Evolutionary conservation across 192 early-diverging fungal genomes (phyloP).

Genomic region (Backusella mclennaniae): DNA sequence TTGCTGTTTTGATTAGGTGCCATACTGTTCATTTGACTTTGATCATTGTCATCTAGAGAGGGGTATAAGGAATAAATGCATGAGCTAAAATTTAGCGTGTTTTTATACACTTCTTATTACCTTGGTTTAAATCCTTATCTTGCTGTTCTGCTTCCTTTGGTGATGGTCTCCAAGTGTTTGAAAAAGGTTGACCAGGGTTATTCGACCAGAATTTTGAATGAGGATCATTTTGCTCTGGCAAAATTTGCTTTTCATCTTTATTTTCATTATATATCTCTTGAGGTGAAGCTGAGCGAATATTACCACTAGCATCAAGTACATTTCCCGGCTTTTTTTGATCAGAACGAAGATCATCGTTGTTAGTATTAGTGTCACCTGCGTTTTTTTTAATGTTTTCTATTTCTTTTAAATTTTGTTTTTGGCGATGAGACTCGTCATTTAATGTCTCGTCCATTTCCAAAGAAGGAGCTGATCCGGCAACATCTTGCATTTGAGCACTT

Average conservation of each 20-base stretch:
- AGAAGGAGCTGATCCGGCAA: background rate
- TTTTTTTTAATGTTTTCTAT: slow-evolving; percentile 7
- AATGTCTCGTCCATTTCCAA: background rate
- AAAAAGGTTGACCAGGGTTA: background rate
- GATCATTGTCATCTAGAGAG: background rate
- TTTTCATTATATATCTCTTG: background rate
- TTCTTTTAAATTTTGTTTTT: background rate
- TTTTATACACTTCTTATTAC: background rate
- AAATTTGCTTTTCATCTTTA: background rate
- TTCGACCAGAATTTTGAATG: slow-evolving; percentile 12
- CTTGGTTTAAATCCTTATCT: background rate
- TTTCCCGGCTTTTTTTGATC: slow-evolving; percentile 6
- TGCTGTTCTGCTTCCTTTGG: background rate
- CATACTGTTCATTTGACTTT: background rate
- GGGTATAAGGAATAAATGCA: background rate
- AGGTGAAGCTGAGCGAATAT: background rate
- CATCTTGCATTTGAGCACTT: background rate
- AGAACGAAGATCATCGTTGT: background rate
- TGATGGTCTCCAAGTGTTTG: background rate
- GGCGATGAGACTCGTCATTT: background rate
- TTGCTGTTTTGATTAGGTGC: background rate
- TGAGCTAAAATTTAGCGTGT: background rate
- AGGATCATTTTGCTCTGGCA: background rate
- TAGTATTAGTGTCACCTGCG: background rate
- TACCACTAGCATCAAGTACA: background rate